These are phyloP conservation scores for Lasiodiplodia citricola DNA, from an alignment of 2,329 filamentous ascomycete genomes.

Conservation along the genomic window DNA sequence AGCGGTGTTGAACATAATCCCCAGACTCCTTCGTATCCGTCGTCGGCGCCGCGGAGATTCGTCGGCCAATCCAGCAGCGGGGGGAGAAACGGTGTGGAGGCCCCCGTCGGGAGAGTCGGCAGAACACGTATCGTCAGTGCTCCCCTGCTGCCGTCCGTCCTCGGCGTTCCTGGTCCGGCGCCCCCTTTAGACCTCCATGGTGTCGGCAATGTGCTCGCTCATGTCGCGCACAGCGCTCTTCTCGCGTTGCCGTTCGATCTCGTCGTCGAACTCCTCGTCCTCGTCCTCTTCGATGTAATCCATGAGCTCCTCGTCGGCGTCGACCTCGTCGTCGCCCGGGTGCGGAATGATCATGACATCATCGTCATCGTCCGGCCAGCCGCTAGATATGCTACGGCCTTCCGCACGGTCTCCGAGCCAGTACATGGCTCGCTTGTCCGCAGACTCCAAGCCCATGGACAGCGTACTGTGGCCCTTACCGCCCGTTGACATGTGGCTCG, in stretches of 20 bases:
- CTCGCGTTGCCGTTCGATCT: constrained; percentile 40
- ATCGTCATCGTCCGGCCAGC: constrained; percentile 52
- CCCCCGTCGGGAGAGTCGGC: constrained; percentile 10
- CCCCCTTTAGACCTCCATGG: constrained; percentile 55
- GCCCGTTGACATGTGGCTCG: background rate
- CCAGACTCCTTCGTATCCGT: background rate
- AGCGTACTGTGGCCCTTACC: constrained; percentile 9
- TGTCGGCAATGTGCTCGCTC: constrained; percentile 60
- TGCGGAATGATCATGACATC: constrained; percentile 47
- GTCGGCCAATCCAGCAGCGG: background rate
- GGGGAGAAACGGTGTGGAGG: background rate
- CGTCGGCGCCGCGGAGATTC: background rate
- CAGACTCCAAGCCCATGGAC: constrained; percentile 36
- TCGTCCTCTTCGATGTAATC: constrained; percentile 29
- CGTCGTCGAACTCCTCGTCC: constrained; percentile 39
- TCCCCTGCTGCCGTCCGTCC: background rate
- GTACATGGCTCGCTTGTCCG: constrained; percentile 81
- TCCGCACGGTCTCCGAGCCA: constrained; percentile 76
- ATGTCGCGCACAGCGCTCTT: constrained; percentile 54
- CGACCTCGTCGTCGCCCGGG: constrained; percentile 43
- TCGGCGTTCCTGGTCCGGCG: background rate
- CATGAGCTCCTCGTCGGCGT: constrained; percentile 37
- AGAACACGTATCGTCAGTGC: constrained; percentile 10
- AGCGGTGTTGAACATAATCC: constrained; percentile 11
- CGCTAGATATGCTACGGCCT: constrained; percentile 26